Conservation (phyloP, 345 rosid species). For the Ricinus communis region DNA sequence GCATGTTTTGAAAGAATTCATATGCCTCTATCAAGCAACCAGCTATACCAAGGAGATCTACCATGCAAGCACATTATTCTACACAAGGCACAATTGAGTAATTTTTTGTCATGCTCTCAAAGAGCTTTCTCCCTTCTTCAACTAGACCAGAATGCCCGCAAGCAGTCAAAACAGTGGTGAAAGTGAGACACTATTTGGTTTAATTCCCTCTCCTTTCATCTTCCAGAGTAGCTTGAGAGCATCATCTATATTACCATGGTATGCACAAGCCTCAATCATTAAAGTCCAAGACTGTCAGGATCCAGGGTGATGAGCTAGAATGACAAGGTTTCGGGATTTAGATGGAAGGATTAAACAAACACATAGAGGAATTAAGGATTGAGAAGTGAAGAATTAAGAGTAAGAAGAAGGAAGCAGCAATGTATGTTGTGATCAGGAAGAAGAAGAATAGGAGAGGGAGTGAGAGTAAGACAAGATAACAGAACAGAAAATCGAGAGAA, state of each 20-base stretch:
- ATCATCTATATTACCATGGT: slow-evolving; percentile 1
- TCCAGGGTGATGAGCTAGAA: no score
- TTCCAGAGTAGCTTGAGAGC: slow-evolving; percentile 10
- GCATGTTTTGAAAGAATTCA: slow-evolving; percentile 4
- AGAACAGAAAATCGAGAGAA: no score
- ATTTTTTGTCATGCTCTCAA: slow-evolving; percentile 5
- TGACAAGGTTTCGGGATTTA: no score
- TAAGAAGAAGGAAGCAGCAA: no score
- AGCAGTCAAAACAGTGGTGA: slow-evolving; percentile 9
- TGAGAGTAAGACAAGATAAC: no score
- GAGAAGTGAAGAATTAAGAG: no score
- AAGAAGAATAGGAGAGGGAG: no score
- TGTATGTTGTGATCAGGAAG: no score
- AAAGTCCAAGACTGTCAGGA: slow-evolving; percentile 13
- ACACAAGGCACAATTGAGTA: neutral
- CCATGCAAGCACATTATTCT: neutral
- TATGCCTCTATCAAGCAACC: slow-evolving; percentile 7
- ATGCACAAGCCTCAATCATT: slow-evolving; percentile 14
- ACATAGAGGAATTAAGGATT: no score
- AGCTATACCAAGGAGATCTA: neutral
- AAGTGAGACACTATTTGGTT: slow-evolving; percentile 9
- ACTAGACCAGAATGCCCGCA: slow-evolving; percentile 7
- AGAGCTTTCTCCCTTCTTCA: slow-evolving; percentile 6
- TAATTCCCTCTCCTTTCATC: slow-evolving; percentile 15
- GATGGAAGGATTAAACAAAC: no score